Base-by-base conservation (phyloP, 371 early-diverging fungal species). In the Mortierella sp. region DNA sequence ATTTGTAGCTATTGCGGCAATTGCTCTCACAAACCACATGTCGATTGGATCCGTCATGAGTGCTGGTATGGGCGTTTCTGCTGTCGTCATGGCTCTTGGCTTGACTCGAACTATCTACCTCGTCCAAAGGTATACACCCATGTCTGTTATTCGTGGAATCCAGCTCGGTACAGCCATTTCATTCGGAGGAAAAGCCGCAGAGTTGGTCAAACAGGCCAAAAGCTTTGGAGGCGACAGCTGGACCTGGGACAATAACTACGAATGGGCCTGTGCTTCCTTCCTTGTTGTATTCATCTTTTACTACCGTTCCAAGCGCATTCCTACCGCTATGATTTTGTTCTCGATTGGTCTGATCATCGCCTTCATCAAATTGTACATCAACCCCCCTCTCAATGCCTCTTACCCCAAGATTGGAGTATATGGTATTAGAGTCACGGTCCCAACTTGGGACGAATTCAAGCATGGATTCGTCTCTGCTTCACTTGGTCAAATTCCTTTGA, bases 401-500 rank as follows among this genome's bases (percentile, higher is more conserved):
- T 79, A 79, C 37, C 87, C 89, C 79, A 82, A 84, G 49, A 78
- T 88, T 51, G 90, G 89, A 28, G 88, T 88, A 19, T 86, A 92
- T 84, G 86, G 87, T 70, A 90, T 90, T 8, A 82, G 86, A 26
- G 79, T 85, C 0, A 85, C 89, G 23, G 86, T 89, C n/a, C 92
- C 94, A 2, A 88, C 90, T 7, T 86, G 89, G 34, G 73, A 83
- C 31, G 91, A 95, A 61, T 93, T 94, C 78, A 82, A 83, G 35
- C 84, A 63, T 8, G 96, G 95, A 6, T 92, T 96, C 68, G 73
- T 93, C 22, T 91, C 86, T 64, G 97, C 96, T 2, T 93, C 93
- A 10, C 45, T 96, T n/a, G 96, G 96, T 13, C 96, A 97, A 86
- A 83, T 97, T 23, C 96, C 97, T 8, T 82, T 97, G 61, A 96